phyloP scores from a whole-genome alignment of 2,329 filamentous ascomycete genomes.

The Aspergillus terreus region DNA sequence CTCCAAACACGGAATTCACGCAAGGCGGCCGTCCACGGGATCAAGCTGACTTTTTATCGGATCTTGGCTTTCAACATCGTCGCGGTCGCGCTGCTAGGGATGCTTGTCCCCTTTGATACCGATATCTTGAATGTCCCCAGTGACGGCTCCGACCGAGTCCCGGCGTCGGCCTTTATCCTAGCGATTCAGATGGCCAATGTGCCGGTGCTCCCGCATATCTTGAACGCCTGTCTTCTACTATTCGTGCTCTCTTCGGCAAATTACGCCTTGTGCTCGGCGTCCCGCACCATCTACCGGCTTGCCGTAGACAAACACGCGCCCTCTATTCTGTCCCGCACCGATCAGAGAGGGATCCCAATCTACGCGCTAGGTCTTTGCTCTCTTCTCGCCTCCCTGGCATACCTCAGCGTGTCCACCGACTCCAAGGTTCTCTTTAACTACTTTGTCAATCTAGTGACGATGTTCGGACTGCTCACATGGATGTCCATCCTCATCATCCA shows the following conservation, averaged over 20 bases:
- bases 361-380: constrained; percentile 61
- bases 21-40: constrained; percentile 70
- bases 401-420: constrained; percentile 60
- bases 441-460: constrained; percentile 65
- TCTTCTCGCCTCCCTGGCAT: constrained; percentile 63
- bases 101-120: constrained; percentile 71
- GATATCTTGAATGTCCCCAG: constrained; percentile 51
- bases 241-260: constrained; percentile 77
- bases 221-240: constrained; percentile 70
- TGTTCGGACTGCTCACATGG: constrained; percentile 65
- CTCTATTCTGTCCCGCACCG: constrained; percentile 65
- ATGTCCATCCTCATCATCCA: constrained; percentile 66
- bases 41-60: constrained; percentile 76
- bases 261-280: constrained; percentile 73
- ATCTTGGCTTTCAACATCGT: constrained; percentile 78
- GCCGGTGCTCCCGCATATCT: constrained; percentile 58
- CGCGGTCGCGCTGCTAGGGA: constrained; percentile 70
- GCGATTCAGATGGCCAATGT: constrained; percentile 65
- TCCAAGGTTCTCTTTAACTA: constrained; percentile 58
- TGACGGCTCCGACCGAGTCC: constrained; percentile 49
- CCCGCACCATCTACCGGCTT: constrained; percentile 68
- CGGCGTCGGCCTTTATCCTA: constrained; percentile 71
- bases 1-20: constrained; percentile 77
- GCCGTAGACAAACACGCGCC: constrained; percentile 70
- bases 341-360: constrained; percentile 67